Conservation (phyloP, 805 yeast genomes). For the Candida sakaeoensis region DNA sequence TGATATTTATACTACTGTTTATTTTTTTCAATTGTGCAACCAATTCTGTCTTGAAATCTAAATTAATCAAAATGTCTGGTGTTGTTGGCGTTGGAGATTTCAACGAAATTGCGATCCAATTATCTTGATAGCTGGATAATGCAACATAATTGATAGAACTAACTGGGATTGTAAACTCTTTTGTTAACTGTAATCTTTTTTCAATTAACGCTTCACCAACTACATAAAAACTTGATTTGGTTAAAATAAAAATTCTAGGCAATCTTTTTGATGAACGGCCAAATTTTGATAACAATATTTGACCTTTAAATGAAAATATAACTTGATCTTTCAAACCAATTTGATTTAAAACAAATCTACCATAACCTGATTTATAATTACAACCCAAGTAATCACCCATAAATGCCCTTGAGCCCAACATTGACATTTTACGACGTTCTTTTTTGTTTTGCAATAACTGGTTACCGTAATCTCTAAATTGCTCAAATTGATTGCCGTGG, state of each 20-base stretch:
- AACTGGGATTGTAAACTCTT: constrained; percentile 64
- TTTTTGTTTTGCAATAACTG: constrained; percentile 67
- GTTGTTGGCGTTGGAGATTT: constrained; percentile 43
- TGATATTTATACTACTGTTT: constrained; percentile 55
- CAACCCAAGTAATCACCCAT: constrained; percentile 94
- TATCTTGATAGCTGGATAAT: constrained; percentile 78
- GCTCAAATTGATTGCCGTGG: constrained; percentile 79
- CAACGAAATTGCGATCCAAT: constrained; percentile 78
- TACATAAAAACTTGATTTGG: constrained; percentile 59
- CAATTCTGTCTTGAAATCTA: constrained; percentile 86
- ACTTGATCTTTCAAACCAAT: constrained; percentile 67
- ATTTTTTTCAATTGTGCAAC: constrained; percentile 66
- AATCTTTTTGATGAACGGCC: constrained; percentile 86
- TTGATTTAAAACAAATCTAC: constrained; percentile 68
- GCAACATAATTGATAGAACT: constrained; percentile 57
- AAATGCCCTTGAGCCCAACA: constrained; percentile 82
- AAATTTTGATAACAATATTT: constrained; percentile 76
- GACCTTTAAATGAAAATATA: constrained; percentile 79
- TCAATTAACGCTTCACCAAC: constrained; percentile 72
- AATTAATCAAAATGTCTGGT: constrained; percentile 79
- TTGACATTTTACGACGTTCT: constrained; percentile 84
- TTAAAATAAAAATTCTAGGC: constrained; percentile 69
- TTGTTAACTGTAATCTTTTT: constrained; percentile 47
- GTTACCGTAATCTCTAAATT: constrained; percentile 82
- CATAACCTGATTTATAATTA: constrained; percentile 65